Base-by-base conservation (phyloP, 345 rosid genomes). In the Lumnitzera littorea region DNA sequence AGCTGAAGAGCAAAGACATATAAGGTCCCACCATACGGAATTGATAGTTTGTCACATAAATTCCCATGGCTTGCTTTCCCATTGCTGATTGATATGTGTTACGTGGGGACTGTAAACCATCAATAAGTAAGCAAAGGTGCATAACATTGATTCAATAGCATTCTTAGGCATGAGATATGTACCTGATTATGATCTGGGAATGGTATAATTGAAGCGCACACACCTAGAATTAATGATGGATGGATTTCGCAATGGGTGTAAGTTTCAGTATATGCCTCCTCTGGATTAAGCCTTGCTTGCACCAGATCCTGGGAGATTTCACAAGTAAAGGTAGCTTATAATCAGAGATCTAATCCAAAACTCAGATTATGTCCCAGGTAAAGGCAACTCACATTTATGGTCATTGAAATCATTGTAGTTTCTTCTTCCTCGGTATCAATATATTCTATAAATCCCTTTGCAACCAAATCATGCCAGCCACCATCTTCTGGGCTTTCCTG, bases 21-120 rank as follows among this genome's bases (percentile, higher is more conserved):
- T 25, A 55, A 62, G 58, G 43, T 41, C 69, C 59, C 68, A 94
- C 97, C 97, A 94, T 94, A 51, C 96, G 90, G 51, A 94, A 94
- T 61, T 94, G 99, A 81, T 86, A 94, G 72, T 94, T 94, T 31
- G 99, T 94, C 63, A 94, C 99, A 60, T 94, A 94, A 50, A 94
- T 88, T 66, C 99, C 99, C 97, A 94, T 90, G 49, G 99, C 97
- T 84, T 94, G 99, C 82, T 94, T 94, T 51, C 99, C 99, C 97
- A 94, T 94, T 36, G 99, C 97, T 50, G 99, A 94, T 73, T 94
- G 99, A 71, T 94, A 94, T 1, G 97, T 94, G 70, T 94, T 94
- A 90, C 99, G 96, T 2, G 96, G 97, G 55, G 99, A 94, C 99
- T 94, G 73, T 55, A 48, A 67, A 75, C 48, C 67, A 68, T 67